These are phyloP conservation scores for Tulasnella calospora DNA, from an alignment of 768 basidiomycete genomes.

Conservation along the genomic window DNA sequence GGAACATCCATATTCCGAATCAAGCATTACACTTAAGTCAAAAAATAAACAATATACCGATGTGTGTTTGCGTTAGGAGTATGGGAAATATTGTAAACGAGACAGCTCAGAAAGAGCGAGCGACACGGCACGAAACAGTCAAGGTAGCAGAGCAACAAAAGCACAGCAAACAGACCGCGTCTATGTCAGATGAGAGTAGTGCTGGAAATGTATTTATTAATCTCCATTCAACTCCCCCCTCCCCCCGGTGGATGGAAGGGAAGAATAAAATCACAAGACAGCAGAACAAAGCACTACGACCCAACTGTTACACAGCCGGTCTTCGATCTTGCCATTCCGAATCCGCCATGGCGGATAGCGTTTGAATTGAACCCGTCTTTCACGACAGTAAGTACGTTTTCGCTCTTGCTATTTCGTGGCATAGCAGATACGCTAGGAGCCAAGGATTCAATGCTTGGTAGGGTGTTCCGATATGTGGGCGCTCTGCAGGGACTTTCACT, in stretches of 20 bases:
- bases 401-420: too few species aligned
- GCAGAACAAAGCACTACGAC: neutral
- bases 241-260: neutral
- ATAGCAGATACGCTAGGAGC: too few species aligned
- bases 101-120: neutral
- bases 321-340: neutral
- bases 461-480: too few species aligned
- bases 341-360: neutral
- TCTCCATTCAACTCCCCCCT: too few species aligned
- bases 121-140: too few species aligned
- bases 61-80: neutral
- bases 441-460: too few species aligned
- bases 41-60: neutral
- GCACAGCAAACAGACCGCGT: neutral
- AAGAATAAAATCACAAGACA: neutral
- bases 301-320: neutral
- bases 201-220: too few species aligned
- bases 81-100: neutral
- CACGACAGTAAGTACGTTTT: too few species aligned
- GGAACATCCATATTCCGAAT: neutral
- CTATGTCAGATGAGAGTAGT: neutral
- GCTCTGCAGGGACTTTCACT: too few species aligned
- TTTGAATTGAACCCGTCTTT: constrained; percentile 12
- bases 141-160: constrained; percentile 2
- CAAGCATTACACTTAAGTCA: neutral